Percentiles rank a stretch among this genome's conserved stretches.
These are phyloP conservation scores for Thermothielavioides terrestris DNA, from an alignment of 495 filamentous ascomycete genomes.

Conservation along the genomic window DNA sequence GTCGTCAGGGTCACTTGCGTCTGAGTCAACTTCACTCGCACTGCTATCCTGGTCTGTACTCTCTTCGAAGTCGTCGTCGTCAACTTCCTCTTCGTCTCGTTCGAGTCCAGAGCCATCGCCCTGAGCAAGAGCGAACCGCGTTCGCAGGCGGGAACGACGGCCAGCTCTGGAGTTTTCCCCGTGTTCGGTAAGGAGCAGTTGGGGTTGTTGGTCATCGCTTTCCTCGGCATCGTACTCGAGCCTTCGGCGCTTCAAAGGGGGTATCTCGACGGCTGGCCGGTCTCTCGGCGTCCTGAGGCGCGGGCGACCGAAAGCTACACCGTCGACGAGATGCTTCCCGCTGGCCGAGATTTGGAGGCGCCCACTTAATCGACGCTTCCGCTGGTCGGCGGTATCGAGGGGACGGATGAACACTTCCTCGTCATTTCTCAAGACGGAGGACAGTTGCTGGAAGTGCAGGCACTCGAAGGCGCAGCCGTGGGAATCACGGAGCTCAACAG, in stretches of 20 bases:
- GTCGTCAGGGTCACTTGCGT: slow-evolving; percentile 14
- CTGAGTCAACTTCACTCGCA: slow-evolving; percentile 10
- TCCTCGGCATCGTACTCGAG: slow-evolving; percentile 38
- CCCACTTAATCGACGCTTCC: slow-evolving; percentile 64
- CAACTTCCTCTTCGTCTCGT: slow-evolving; percentile 14
- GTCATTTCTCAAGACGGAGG: slow-evolving; percentile 63
- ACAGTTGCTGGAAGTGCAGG: slow-evolving; percentile 73
- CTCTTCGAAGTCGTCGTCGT: slow-evolving; percentile 15
- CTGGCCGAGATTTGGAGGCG: slow-evolving; percentile 73
- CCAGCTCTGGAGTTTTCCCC: slow-evolving; percentile 28
- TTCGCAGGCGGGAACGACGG: slow-evolving; percentile 12
- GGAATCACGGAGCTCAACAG: slow-evolving; percentile 58
- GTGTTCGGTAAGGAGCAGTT: slow-evolving; percentile 31
- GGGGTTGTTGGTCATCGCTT: slow-evolving; percentile 20
- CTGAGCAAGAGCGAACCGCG: slow-evolving; percentile 14
- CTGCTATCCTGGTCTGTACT: slow-evolving; percentile 9
- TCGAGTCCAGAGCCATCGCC: slow-evolving; percentile 4
- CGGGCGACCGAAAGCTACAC: slow-evolving; percentile 76
- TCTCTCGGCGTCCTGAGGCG: slow-evolving; percentile 48
- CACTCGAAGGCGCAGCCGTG: slow-evolving; percentile 67
- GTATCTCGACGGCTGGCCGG: slow-evolving; percentile 65
- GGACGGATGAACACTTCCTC: slow-evolving; percentile 84
- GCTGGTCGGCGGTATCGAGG: slow-evolving; percentile 64
- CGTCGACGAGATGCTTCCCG: slow-evolving; percentile 81
- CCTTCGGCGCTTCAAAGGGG: slow-evolving; percentile 62